A percentile compares a stretch with the other conserved stretches of the same genome.
Evolutionary conservation across 371 early-diverging fungal genomes (phyloP).

Genomic region (Conidiobolus incongruus): DNA sequence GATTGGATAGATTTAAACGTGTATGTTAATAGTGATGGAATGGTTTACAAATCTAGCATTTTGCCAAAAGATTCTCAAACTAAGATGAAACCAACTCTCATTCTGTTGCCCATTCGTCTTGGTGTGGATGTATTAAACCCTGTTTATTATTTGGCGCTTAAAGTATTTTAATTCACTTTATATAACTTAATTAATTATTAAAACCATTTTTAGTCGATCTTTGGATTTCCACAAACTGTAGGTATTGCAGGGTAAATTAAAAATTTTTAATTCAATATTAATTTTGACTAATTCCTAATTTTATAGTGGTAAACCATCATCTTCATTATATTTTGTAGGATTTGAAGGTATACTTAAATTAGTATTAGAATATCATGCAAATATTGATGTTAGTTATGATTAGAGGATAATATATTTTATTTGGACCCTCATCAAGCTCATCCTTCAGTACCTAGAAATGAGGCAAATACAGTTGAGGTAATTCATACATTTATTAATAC

Average conservation of each 20-base stretch:
- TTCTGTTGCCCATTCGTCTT: conserved; percentile 68
- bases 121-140: conserved; percentile 74
- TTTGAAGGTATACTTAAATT: conserved; percentile 27
- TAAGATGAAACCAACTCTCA: conserved; percentile 34
- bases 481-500: not conserved
- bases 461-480: conserved; percentile 23
- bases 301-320: conserved; percentile 68
- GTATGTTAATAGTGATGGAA: conserved; percentile 49
- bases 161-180: conserved; percentile 10
- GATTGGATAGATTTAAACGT: conserved; percentile 31
- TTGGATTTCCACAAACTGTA: conserved; percentile 50
- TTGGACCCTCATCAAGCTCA: conserved; percentile 86
- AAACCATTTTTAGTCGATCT: conserved; percentile 26
- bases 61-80: conserved; percentile 6
- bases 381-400: not conserved
- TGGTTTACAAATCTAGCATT: conserved; percentile 37
- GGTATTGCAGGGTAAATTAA: conserved; percentile 67
- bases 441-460: conserved; percentile 29
- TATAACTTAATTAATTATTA: not conserved
- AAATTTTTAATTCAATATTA: conserved; percentile 9
- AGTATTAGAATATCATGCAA: conserved; percentile 1
- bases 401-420: conserved; percentile 57
- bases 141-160: conserved; percentile 50
- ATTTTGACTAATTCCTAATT: not conserved
- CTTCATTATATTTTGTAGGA: conserved; percentile 82